Evolutionary conservation across 1,284 basidiomycete genomes (phyloP), one percentile per base, ranked within the genome.

Genomic region (Malassezia nana): DNA sequence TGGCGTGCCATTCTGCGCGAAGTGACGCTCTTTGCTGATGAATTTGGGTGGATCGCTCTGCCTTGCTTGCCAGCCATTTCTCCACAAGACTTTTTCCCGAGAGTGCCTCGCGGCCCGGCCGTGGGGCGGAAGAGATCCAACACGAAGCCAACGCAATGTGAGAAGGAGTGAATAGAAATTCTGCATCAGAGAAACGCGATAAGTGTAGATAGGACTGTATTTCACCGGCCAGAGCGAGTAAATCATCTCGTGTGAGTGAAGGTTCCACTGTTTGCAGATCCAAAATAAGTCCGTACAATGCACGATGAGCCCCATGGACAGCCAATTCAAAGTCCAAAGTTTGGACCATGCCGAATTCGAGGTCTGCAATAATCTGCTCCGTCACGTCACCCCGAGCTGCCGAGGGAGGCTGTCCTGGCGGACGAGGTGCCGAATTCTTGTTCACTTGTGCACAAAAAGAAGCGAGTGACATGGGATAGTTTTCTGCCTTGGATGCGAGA

Each of bases 291-390:
- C 92, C 92, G 81, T 89, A 87, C 18, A 94, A 72, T 0, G 89
- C 86, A 51, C 87, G 80, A 66, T 95, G 88, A 1, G 89, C 81
- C 66, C 92, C 89, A 81, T 88, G 89, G 0, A 90, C 83, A 13
- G 86, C 83, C 68, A 95, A 94, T 72, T 98, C 89, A 62, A 98
- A 98, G 33, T 81, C 79, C 26, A 98, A 79, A 61, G 85, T 89
- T 75, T 96, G 94, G 0, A 89, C 87, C 10, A 98, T 85, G 12
- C 94, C 81, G 69, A 96, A 98, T 75, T 99, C 92, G 38, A 94
- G 81, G 50, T 89, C 86, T 40, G 94, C 81, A 6, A 99, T 86
- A 66, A 91, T 88, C 9, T 81, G 80, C 4, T 84, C 81, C 3
- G 80, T 77, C 38, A 51, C 54, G 31, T 69, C 71, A 28, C 68